Evolutionary conservation across 163 green algal genomes (phyloP).

Genomic region (Chlorella variabilis): DNA sequence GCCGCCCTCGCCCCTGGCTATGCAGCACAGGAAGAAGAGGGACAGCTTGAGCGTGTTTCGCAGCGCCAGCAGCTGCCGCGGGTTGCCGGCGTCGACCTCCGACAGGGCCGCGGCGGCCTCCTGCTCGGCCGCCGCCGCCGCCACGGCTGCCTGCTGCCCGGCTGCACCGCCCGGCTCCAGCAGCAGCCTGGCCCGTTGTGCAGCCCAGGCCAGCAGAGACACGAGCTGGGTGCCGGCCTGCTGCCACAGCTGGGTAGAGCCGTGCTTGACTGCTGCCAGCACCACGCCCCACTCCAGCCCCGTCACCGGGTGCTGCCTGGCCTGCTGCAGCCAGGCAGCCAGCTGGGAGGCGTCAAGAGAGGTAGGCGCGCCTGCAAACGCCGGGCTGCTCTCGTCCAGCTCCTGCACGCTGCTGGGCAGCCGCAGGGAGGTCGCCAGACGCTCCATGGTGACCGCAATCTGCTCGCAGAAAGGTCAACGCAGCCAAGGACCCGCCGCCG

Average conservation of each 20-base stretch:
- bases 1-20: not conserved
- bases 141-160: not conserved
- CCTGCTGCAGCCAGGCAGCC: not conserved
- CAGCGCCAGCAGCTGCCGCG: not conserved
- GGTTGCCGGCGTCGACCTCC: not conserved
- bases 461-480: too few relatives aligned
- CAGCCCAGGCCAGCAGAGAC: conserved; percentile 17
- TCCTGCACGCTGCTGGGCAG: not conserved
- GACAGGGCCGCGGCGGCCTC: not conserved
- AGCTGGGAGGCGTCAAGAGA: not conserved
- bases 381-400: not conserved
- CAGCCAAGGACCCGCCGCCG: too few relatives aligned
- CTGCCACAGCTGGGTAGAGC: not conserved
- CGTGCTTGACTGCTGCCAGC: not conserved
- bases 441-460: not conserved
- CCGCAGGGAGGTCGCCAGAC: not conserved
- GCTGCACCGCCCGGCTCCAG: not conserved
- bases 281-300: conserved; percentile 10
- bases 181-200: not conserved
- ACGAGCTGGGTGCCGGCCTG: not conserved
- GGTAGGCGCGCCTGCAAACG: not conserved
- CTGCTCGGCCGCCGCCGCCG: not conserved
- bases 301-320: not conserved
- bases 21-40: conserved; percentile 1
- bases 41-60: conserved; percentile 32